Percentiles rank a stretch among this genome's conserved stretches.
phyloP scores from a whole-genome alignment of 1,284 basidiomycete genomes.

The Rhodotorula glutinis region DNA sequence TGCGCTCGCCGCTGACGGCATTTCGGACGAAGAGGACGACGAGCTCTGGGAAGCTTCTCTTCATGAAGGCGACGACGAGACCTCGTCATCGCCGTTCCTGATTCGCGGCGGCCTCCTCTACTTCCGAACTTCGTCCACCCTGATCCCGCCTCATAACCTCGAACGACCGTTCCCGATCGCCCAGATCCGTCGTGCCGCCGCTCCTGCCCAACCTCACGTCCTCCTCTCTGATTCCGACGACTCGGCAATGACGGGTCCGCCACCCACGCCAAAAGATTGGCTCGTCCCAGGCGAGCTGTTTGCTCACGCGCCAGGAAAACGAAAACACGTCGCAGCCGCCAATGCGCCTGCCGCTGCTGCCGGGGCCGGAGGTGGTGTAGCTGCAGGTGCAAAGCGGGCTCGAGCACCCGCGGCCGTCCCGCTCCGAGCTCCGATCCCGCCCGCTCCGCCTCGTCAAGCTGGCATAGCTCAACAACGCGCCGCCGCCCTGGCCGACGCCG shows the following conservation, averaged over 20 bases:
- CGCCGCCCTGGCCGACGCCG: background rate
- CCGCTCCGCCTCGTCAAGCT: background rate
- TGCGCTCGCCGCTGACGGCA: background rate
- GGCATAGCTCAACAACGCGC: background rate
- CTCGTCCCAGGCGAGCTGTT: conserved; percentile 24
- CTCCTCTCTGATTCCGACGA: background rate
- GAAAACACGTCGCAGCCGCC: conserved; percentile 1
- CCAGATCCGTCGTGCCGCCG: background rate
- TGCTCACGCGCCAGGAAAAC: background rate
- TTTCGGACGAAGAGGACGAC: background rate
- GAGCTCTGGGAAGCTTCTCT: conserved; percentile 17
- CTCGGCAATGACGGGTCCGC: background rate
- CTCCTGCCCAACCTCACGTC: no score
- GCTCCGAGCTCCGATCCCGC: background rate
- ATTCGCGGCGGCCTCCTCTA: conserved; percentile 27
- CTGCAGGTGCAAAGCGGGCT: no score
- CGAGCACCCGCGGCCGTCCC: background rate
- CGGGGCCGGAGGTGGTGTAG: no score
- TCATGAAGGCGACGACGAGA: background rate
- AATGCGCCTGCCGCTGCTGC: no score
- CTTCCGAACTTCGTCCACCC: conserved; percentile 17
- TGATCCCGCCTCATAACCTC: conserved; percentile 1
- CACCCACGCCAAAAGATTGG: conserved; percentile 10
- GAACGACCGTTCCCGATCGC: conserved; percentile 7
- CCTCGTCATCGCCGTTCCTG: background rate